Percentiles rank a stretch among this genome's conserved stretches.
Evolutionary conservation across 2,329 filamentous ascomycete species (phyloP).

Genomic region (Huntiella decipiens): DNA sequence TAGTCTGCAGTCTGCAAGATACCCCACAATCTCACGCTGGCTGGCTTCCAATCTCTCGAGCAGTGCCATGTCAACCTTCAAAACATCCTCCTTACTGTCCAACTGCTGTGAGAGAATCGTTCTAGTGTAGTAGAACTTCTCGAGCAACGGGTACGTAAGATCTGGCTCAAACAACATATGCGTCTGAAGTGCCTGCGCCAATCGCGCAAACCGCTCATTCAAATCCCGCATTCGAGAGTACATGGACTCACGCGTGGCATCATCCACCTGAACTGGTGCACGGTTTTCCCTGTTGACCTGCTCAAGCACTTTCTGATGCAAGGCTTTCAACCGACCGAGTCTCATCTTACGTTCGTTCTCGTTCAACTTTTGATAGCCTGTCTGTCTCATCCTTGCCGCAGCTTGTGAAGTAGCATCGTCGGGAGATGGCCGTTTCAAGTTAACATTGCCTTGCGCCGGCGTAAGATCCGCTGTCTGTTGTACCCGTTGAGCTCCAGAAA

Average conservation of each 20-base stretch:
- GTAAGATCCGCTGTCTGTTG: constrained; percentile 14
- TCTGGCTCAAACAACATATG: no score
- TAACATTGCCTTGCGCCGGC: constrained; percentile 23
- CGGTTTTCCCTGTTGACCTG: background rate
- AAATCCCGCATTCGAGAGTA: no score
- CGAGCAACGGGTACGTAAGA: no score
- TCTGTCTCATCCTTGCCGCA: background rate
- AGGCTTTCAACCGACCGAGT: background rate
- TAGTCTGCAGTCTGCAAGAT: no score
- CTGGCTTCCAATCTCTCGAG: no score
- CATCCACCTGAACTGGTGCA: background rate
- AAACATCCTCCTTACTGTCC: no score
- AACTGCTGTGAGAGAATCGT: no score
- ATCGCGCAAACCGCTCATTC: no score
- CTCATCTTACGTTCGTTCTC: background rate
- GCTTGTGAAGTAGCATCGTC: constrained; percentile 20
- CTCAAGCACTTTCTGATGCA: background rate
- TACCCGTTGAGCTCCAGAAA: background rate
- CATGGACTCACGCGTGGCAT: background rate
- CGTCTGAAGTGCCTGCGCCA: no score
- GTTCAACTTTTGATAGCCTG: background rate
- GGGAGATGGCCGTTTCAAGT: constrained; percentile 30
- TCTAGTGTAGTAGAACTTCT: no score
- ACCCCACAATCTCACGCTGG: no score
- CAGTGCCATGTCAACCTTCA: no score